Evolutionary conservation across 805 yeast species (phyloP).

Genomic region (Pichia cephalocereana): DNA sequence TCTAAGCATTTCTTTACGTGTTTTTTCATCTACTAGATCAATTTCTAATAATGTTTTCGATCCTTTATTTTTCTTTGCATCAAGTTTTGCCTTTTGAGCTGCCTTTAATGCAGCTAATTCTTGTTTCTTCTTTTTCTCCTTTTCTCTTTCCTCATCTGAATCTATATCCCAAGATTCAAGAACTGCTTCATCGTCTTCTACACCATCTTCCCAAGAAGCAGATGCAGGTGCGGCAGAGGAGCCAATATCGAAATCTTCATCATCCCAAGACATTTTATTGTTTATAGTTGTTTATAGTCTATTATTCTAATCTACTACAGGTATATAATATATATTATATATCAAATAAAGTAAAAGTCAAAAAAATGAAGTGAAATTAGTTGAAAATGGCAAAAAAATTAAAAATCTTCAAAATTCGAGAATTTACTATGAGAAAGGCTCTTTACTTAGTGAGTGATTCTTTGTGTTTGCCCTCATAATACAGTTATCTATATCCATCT

Average conservation of each 20-base stretch:
- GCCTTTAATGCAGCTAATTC: constrained; percentile 21
- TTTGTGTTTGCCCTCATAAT: no score
- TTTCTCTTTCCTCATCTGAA: constrained; percentile 46
- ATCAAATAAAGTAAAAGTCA: no score
- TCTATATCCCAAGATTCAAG: constrained; percentile 86
- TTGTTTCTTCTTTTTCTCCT: constrained; percentile 12
- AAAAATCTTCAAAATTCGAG: no score
- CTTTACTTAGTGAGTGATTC: no score
- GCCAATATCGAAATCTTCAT: constrained; percentile 73
- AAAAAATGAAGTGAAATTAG: no score
- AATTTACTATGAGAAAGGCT: no score
- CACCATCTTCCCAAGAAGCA: constrained; percentile 75
- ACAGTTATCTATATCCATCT: no score
- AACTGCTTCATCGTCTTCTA: constrained; percentile 65
- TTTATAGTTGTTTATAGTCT: neutral
- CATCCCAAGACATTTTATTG: constrained; percentile 32
- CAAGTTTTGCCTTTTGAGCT: constrained; percentile 32
- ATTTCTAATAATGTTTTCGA: constrained; percentile 42
- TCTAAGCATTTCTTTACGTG: constrained; percentile 65
- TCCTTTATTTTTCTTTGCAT: constrained; percentile 40
- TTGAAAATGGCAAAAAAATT: no score
- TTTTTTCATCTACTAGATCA: constrained; percentile 61
- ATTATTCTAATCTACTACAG: no score
- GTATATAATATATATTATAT: no score
- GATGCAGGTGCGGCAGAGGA: constrained; percentile 31